Base-by-base conservation (phyloP, 352 stramenopile species). In the Phytophthora constricta region DNA sequence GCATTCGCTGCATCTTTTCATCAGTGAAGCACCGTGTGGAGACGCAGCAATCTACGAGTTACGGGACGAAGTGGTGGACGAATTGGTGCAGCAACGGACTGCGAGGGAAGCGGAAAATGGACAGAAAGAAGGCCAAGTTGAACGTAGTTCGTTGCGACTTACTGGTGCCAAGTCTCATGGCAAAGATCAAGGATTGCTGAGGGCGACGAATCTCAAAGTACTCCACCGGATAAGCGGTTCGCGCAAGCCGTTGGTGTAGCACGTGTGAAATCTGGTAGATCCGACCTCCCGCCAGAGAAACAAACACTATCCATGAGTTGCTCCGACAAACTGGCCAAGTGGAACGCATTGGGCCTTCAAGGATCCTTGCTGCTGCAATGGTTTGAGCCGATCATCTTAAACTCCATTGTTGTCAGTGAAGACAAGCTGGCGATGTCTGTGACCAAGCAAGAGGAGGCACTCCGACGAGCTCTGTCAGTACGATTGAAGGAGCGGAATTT, bases 281-380 rank as follows among this genome's bases (percentile, higher is more conserved):
- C 95, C 1, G 96, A 98, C 72, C 73, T 98, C 19, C 85, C 91
- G 10, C 26, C 58, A 19, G 78, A 92, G 54, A 91, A 96, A 48
- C 89, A 94, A 73, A 97, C 90, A 51, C 72, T 89, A 37, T 97
- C 87, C 3, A 97, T 98, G 90, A 98, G 92, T 42, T 98, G 95
- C 71, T 97, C 87, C 10, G 93, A 98, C 68, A 98, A 98, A 77
- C 45, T 98, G 48, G 82, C 90, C 33, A 85, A 86, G 70, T 98
- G 95, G 95, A 82, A 77, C 31, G 61, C 80, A 9, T 23, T 92
- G 5, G 95, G 95, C 9, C 59, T 98, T 10, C 91, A 98, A 53
- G 93, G 95, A 50, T 74, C 65, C 8, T 51, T 94, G 41, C 60
- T 96, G 39, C 62, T 87, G 46, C 76, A 81, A 34, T 92, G 79